phyloP scores from a whole-genome alignment of 1,284 basidiomycete genomes.

The Peniophora sp. region DNA sequence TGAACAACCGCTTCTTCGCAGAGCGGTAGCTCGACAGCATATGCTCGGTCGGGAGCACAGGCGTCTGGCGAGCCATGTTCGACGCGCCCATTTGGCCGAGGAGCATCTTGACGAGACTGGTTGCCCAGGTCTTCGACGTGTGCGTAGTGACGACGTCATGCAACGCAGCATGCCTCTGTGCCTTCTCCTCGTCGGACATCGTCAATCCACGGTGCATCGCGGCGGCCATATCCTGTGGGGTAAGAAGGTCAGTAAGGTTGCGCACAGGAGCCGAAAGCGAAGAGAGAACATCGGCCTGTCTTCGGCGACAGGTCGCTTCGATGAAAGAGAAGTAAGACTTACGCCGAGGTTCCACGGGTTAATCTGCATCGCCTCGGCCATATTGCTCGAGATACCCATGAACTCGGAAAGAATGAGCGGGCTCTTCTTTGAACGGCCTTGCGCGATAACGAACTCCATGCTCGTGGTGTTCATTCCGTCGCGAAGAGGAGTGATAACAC shows the following conservation, averaged over 20 bases:
- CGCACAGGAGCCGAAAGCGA: neutral
- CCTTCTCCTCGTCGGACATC: conserved; percentile 79
- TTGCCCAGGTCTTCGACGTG: conserved; percentile 95
- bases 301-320: no score
- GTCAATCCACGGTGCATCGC: conserved; percentile 87
- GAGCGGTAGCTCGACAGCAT: conserved; percentile 61
- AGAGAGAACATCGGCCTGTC: no score
- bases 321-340: conserved; percentile 19
- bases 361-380: conserved; percentile 76
- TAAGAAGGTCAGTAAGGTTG: neutral
- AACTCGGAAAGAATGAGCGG: conserved; percentile 94
- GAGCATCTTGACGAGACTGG: conserved; percentile 83
- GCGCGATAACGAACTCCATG: conserved; percentile 97
- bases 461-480: conserved; percentile 99
- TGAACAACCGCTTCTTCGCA: conserved; percentile 81
- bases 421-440: conserved; percentile 75
- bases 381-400: conserved; percentile 90
- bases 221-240: conserved; percentile 78
- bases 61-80: conserved; percentile 83
- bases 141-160: conserved; percentile 89
- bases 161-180: conserved; percentile 66
- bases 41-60: conserved; percentile 65
- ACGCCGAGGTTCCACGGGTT: conserved; percentile 89
- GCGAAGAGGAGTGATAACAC: conserved; percentile 90
- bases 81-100: conserved; percentile 77